Evolutionary conservation across 2,329 filamentous ascomycete species (phyloP), one percentile per base, ranked within the genome.

Genomic region (Alternaria sp.): DNA sequence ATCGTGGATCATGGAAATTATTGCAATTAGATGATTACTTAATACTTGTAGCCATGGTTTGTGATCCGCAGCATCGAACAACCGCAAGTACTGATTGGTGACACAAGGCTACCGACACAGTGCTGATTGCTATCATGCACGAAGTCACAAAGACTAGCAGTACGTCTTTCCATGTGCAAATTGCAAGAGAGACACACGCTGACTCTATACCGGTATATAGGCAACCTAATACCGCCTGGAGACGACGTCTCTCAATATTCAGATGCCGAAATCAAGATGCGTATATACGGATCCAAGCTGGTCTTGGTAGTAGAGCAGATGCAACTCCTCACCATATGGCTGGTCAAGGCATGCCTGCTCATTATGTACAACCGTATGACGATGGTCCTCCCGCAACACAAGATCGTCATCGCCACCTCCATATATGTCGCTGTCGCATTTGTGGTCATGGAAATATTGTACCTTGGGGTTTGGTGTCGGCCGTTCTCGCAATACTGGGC

Each of bases 401-500:
- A 69, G 54, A 57, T 74, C 17, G 74, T 87, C 58, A 80, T 83
- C 32, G 62, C 78, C 10, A 82, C 85, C 1, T 76, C 81, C 7
- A 72, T 66, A 30, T 87, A 86, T 61, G 81, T 85, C 43, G 80
- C 62, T 2, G 30, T 83, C 5, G 78, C 81, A 21, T 87, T 86
- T 61, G 73, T 77, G 15, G 77, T 80, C 12, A 84, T 83, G 67
- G 84, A 86, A 67, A 68, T 86, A 19, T 74, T 84, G 0, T 82
- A 86, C 47, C 83, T 86, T 59, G 79, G 82, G n/a, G 84, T 85
- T 10, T 88, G 86, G 86, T 88, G 86, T 60, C 80, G 83, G 23
- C 85, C 85, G 0, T 84, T 87, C 55, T 67, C 76, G 9, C 80
- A 85, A 55, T 88, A 87, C 66, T 88, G 84, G 84, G 78, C 81